Evolutionary conservation across 495 filamentous ascomycete genomes (phyloP), one percentile per base, ranked within the genome.

Genomic region (Clavariopsis aquatica): DNA sequence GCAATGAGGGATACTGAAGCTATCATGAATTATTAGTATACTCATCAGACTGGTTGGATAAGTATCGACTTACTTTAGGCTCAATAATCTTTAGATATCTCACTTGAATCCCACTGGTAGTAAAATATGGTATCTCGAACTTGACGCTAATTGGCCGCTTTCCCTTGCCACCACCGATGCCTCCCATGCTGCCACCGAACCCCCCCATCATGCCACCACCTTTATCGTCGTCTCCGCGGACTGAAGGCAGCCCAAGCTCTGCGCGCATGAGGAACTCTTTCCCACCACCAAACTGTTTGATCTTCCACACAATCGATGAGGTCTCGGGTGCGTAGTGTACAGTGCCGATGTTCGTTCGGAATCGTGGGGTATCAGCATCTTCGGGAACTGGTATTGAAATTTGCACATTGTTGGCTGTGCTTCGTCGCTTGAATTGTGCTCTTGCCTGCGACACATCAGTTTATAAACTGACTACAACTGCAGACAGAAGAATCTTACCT

Each of bases 191-290:
- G n/a, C 92, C 93, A 61, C 92, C 92, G 74, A 96, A 96, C 0
- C 93, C 93, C 62, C 92, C 92, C 62, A 92, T 97, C 92, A 96
- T 96, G 61, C 93, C 93, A 58, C 93, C 93, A 23, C 93, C 93
- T 65, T 89, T 89, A 77, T 97, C 94, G 72, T 99, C 95, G 67
- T 98, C 94, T 54, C 96, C 95, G 68, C 94, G 89, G 34, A 99
- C 95, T 41, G 89, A 94, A 0, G 95, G 94, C 17, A 98, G 79
- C 13, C 93, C 93, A 17, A 99, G 83, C 77, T 99, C 95, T n/a
- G 95, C 95, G 49, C 94, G 88, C 95, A 99, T 99, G 68, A 99
- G 84, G 75, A 99, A 99, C 72, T 99, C 95, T 78, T 99, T 99
- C 65, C 88, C 87, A 54, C 95, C 95, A 7, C 94, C 95, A 73